Conservation (phyloP, 2,329 filamentous ascomycete genomes). For the Geosmithia flava region DNA sequence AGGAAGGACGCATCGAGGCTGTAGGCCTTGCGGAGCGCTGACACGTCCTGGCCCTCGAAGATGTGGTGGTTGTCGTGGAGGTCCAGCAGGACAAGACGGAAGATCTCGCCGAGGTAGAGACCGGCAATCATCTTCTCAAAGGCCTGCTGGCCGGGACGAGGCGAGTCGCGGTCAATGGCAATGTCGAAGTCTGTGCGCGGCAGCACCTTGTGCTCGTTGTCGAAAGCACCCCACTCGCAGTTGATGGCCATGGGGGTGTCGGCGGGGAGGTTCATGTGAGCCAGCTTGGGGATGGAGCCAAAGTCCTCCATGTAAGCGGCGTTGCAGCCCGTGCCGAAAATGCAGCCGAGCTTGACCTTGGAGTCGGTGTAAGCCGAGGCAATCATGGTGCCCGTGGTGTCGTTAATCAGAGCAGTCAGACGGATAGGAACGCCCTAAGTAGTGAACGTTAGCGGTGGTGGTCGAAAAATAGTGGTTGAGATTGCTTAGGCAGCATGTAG, state of each 20-base stretch:
- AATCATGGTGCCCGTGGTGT: constrained; percentile 93
- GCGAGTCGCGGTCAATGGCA: constrained; percentile 81
- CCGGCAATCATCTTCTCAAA: constrained; percentile 99
- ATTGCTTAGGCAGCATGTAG: too few species aligned
- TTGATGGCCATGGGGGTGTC: constrained; percentile 89
- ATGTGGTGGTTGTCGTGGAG: constrained; percentile 72
- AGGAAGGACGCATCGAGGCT: constrained; percentile 88
- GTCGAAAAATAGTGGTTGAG: background rate
- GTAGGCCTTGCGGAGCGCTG: constrained; percentile 74
- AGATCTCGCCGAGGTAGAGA: constrained; percentile 87
- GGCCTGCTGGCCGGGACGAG: constrained; percentile 83
- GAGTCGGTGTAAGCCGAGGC: constrained; percentile 94
- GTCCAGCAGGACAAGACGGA: constrained; percentile 77
- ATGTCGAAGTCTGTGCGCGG: constrained; percentile 78
- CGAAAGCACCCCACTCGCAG: constrained; percentile 95
- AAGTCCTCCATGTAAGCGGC: constrained; percentile 95
- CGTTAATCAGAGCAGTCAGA: constrained; percentile 87
- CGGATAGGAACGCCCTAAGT: constrained; percentile 76
- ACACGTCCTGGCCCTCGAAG: constrained; percentile 74
- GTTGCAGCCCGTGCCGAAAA: constrained; percentile 97
- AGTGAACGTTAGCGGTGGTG: constrained; percentile 6
- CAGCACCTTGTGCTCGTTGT: constrained; percentile 83
- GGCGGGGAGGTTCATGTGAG: constrained; percentile 75
- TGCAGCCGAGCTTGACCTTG: constrained; percentile 89
- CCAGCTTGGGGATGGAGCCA: constrained; percentile 85